Percentiles rank a stretch among this genome's conserved stretches.
Evolutionary conservation across 176 grass and related monocot species (phyloP).

Genomic region (Lolium rigidum): DNA sequence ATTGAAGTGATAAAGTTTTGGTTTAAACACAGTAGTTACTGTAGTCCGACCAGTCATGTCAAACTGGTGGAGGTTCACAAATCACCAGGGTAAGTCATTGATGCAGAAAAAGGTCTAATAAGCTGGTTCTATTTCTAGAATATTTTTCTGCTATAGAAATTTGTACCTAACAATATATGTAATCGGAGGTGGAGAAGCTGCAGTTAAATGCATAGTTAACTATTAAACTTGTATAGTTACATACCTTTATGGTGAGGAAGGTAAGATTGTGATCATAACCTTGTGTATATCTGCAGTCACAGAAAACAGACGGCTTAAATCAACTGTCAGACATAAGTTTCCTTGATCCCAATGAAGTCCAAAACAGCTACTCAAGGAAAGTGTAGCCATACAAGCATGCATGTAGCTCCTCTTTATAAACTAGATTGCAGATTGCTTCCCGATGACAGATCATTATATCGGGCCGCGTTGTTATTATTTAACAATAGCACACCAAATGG

Average conservation of each 20-base stretch:
- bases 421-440: no score
- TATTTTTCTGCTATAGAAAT: background rate
- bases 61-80: background rate
- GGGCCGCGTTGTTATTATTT: no score
- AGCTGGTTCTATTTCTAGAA: background rate
- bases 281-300: conserved; percentile 66
- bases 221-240: background rate
- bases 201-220: background rate
- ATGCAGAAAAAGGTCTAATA: background rate
- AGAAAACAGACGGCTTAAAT: conserved; percentile 13
- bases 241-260: conserved; percentile 90
- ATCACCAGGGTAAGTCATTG: background rate
- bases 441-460: no score
- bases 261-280: conserved; percentile 82
- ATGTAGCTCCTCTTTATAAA: no score
- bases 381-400: background rate
- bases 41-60: background rate
- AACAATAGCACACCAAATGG: background rate
- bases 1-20: background rate
- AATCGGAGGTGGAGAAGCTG: background rate
- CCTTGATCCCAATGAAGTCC: background rate
- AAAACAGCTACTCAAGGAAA: background rate
- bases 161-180: background rate
- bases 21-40: background rate
- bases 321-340: background rate